Evolutionary conservation across 1,139 yeast species (phyloP).

Genomic region (Candida sanyaensis): DNA sequence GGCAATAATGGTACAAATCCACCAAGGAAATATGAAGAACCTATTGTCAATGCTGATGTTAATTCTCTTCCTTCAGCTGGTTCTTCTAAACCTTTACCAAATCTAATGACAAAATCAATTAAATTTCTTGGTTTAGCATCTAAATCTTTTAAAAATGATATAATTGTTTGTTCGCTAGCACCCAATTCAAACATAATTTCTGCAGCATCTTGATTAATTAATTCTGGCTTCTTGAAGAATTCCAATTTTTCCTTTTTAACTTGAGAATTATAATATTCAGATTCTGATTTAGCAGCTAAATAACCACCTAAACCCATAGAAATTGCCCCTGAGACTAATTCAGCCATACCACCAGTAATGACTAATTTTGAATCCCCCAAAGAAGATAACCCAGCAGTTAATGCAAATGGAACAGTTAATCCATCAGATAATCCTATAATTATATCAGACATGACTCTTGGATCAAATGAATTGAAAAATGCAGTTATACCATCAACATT

Average conservation of each 20-base stretch:
- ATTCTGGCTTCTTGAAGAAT: slow-evolving; percentile 65
- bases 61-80: slow-evolving; percentile 80
- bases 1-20: slow-evolving; percentile 83
- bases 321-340: slow-evolving; percentile 78
- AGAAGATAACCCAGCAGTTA: slow-evolving; percentile 79
- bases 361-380: slow-evolving; percentile 75
- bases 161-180: slow-evolving; percentile 65
- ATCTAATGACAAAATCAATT: slow-evolving; percentile 72
- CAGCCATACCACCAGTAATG: slow-evolving; percentile 86
- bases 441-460: slow-evolving; percentile 78
- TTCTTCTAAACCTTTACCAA: slow-evolving; percentile 76
- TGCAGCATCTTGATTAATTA: slow-evolving; percentile 66
- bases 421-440: slow-evolving; percentile 83
- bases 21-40: slow-evolving; percentile 72
- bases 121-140: slow-evolving; percentile 66
- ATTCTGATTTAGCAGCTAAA: slow-evolving; percentile 78
- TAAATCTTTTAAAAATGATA: slow-evolving; percentile 67
- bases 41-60: slow-evolving; percentile 76
- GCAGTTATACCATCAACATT: slow-evolving; percentile 25
- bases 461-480: slow-evolving; percentile 52
- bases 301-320: slow-evolving; percentile 88
- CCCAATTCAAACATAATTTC: slow-evolving; percentile 73
- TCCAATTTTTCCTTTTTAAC: slow-evolving; percentile 70
- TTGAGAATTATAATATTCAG: slow-evolving; percentile 68
- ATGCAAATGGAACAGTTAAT: slow-evolving; percentile 80